Conservation (phyloP, 164 flowering plant species). For the Piper betle region DNA sequence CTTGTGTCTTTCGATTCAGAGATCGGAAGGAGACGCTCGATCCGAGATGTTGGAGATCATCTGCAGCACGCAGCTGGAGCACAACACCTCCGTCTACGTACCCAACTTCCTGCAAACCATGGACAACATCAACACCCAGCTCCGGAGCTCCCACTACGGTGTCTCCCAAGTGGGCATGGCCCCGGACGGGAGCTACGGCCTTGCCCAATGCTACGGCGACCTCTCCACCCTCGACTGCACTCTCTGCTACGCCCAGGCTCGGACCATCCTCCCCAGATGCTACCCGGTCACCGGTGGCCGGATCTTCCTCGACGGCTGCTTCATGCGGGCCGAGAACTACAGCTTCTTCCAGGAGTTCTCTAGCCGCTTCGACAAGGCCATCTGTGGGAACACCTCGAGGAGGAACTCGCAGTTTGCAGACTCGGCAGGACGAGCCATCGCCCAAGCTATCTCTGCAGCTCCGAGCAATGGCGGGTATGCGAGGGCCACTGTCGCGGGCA, state of each 20-base stretch:
- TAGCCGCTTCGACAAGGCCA: slow-evolving; percentile 37
- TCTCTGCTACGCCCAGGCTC: slow-evolving; percentile 11
- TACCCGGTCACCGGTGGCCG: slow-evolving; percentile 9
- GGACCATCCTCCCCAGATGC: slow-evolving; percentile 9
- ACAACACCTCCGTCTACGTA: slow-evolving; percentile 42
- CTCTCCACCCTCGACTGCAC: slow-evolving; percentile 42
- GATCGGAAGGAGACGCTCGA: slow-evolving; percentile 47
- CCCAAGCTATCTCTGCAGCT: slow-evolving; percentile 32
- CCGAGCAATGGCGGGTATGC: slow-evolving; percentile 35
- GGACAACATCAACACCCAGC: slow-evolving; percentile 58
- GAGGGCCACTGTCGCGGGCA: slow-evolving; percentile 21
- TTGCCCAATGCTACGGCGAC: slow-evolving; percentile 87
- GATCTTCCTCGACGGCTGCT: slow-evolving; percentile 12
- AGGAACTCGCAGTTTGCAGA: slow-evolving; percentile 25
- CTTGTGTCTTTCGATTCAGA: slow-evolving; percentile 8
- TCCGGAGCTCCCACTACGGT: slow-evolving; percentile 43
- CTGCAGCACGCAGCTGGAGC: slow-evolving; percentile 34
- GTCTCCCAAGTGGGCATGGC: slow-evolving; percentile 39
- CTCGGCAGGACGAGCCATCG: slow-evolving; percentile 39
- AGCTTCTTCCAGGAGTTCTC: slow-evolving; percentile 33
- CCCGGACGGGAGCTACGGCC: slow-evolving; percentile 45
- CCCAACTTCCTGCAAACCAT: slow-evolving; percentile 58
- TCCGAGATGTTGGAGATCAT: slow-evolving; percentile 23
- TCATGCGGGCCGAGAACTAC: slow-evolving; percentile 14
- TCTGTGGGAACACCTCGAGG: slow-evolving; percentile 46